Percentiles rank a stretch among this genome's conserved stretches.
Conservation (phyloP, 495 filamentous ascomycete genomes). For the Neurospora sp. region DNA sequence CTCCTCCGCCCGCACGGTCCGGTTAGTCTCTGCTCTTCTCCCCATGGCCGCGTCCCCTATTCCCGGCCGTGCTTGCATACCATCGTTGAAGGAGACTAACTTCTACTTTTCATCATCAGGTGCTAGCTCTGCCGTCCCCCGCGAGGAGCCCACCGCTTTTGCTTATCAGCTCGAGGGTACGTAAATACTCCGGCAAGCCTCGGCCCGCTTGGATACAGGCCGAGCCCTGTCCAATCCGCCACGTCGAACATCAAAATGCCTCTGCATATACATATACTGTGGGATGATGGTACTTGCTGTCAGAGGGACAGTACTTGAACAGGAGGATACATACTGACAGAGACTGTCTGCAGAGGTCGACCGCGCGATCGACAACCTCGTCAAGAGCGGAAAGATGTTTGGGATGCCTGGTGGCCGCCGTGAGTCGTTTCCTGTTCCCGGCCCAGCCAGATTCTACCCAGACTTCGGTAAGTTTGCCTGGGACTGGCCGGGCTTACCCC, state of each 20-base stretch:
- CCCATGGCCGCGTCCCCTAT: background rate
- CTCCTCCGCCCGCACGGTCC: slow-evolving; percentile 78
- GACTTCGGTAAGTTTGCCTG: slow-evolving; percentile 37
- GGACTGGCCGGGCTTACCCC: slow-evolving; percentile 19
- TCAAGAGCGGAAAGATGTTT: slow-evolving; percentile 93
- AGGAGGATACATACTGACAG: slow-evolving; percentile 9
- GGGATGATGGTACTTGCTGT: background rate
- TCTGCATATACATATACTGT: background rate
- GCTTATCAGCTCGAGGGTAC: slow-evolving; percentile 86
- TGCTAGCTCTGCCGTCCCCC: slow-evolving; percentile 65
- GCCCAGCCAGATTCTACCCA: slow-evolving; percentile 47
- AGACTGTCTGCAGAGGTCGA: slow-evolving; percentile 65
- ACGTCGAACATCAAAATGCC: background rate
- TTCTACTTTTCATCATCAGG: slow-evolving; percentile 34
- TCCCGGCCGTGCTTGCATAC: slow-evolving; percentile 2
- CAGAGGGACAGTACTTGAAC: background rate
- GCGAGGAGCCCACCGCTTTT: slow-evolving; percentile 73
- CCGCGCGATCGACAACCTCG: slow-evolving; percentile 86
- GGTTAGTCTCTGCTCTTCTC: slow-evolving; percentile 38
- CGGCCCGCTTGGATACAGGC: background rate
- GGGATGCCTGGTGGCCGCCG: slow-evolving; percentile 55
- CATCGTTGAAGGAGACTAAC: slow-evolving; percentile 27
- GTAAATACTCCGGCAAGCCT: slow-evolving; percentile 21
- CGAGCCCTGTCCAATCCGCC: background rate
- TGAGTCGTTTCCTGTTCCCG: slow-evolving; percentile 72